phyloP scores from a whole-genome alignment of 1,139 yeast species.

The Blastobotrys proliferans region DNA sequence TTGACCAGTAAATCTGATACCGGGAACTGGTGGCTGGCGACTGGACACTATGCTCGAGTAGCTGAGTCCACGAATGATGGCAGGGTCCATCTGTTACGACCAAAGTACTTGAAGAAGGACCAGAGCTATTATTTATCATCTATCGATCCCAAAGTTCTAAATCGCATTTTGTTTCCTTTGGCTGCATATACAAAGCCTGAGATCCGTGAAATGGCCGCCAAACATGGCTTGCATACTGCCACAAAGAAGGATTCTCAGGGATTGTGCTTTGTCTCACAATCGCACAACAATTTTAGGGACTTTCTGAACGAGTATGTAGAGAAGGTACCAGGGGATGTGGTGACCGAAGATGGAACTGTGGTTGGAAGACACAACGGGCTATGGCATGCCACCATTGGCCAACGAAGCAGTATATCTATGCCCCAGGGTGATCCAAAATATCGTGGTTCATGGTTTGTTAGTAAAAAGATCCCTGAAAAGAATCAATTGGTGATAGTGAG shows the following conservation, averaged over 20 bases:
- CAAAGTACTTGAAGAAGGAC: slow-evolving; percentile 63
- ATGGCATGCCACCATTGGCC: slow-evolving; percentile 96
- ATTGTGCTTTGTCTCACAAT: slow-evolving; percentile 81
- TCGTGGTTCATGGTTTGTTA: slow-evolving; percentile 82
- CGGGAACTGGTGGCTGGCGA: slow-evolving; percentile 75
- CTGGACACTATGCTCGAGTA: slow-evolving; percentile 86
- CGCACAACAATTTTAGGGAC: slow-evolving; percentile 60
- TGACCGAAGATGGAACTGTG: slow-evolving; percentile 59
- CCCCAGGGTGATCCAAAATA: slow-evolving; percentile 79
- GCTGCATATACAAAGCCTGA: slow-evolving; percentile 74
- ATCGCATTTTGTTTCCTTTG: slow-evolving; percentile 65
- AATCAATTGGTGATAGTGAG: slow-evolving; percentile 77
- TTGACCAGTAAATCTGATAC: slow-evolving; percentile 33
- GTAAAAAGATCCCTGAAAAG: slow-evolving; percentile 56
- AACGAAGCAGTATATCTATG: slow-evolving; percentile 69
- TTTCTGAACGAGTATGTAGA: slow-evolving; percentile 72
- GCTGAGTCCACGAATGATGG: slow-evolving; percentile 33
- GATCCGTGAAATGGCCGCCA: slow-evolving; percentile 61
- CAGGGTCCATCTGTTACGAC: slow-evolving; percentile 52
- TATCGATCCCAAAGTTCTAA: slow-evolving; percentile 46
- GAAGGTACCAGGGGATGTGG: slow-evolving; percentile 70
- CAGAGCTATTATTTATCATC: slow-evolving; percentile 88
- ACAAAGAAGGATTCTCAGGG: slow-evolving; percentile 92
- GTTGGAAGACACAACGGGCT: slow-evolving; percentile 84
- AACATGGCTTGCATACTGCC: slow-evolving; percentile 55